Evolutionary conservation across 108 stramenopile species (phyloP).

Genomic region (Epipyxis sp.): DNA sequence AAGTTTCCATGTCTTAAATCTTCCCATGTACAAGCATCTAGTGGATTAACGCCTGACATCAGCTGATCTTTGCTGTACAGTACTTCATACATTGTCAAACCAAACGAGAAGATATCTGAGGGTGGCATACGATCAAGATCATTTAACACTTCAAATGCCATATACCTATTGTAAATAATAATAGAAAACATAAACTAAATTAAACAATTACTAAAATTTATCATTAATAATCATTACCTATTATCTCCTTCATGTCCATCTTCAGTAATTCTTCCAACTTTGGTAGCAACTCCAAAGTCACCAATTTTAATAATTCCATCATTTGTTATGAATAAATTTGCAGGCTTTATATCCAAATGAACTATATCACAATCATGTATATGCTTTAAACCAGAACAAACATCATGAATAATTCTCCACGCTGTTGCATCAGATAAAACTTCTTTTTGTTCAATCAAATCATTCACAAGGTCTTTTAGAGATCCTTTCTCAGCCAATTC

Average conservation of each 20-base stretch:
- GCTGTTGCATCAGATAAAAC: neutral
- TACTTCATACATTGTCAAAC: neutral
- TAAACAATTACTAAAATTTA: neutral
- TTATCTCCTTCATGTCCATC: slow-evolving; percentile 12
- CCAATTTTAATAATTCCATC: neutral
- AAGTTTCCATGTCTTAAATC: no score
- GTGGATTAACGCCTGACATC: no score
- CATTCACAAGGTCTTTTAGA: neutral
- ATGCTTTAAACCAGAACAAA: neutral
- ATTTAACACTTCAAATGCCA: neutral
- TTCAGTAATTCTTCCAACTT: neutral
- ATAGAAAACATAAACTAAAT: neutral
- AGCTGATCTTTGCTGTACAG: neutral
- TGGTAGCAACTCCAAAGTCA: neutral
- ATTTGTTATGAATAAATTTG: neutral
- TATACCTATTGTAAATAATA: neutral
- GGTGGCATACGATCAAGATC: neutral
- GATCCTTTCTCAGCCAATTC: neutral
- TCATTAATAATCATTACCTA: neutral
- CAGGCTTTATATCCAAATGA: slow-evolving; percentile 21
- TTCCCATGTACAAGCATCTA: no score
- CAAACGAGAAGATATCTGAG: slow-evolving; percentile 16
- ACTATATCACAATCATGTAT: slow-evolving; percentile 15
- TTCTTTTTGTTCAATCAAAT: neutral
- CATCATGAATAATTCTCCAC: slow-evolving; percentile 15